Evolutionary conservation across 1,284 basidiomycete species (phyloP).

Genomic region (Psilocybe mexicana): DNA sequence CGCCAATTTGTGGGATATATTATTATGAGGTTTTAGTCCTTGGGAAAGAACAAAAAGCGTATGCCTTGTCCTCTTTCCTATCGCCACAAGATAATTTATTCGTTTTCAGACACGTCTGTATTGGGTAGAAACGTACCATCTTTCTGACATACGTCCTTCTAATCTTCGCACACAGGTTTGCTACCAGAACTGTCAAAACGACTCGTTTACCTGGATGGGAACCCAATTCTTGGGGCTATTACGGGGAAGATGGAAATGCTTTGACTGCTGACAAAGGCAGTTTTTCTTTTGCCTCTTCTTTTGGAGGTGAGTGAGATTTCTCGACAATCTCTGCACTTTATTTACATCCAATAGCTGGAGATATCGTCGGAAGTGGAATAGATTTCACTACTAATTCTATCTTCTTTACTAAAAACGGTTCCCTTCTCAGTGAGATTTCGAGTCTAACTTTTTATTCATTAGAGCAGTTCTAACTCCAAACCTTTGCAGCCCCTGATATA

Average conservation of each 20-base stretch:
- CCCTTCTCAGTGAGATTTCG: slow-evolving; percentile 61
- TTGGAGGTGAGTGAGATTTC: slow-evolving; percentile 52
- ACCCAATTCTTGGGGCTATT: slow-evolving; percentile 88
- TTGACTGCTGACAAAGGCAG: slow-evolving; percentile 78
- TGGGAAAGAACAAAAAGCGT: slow-evolving; percentile 80
- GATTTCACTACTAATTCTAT: slow-evolving; percentile 78
- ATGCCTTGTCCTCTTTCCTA: slow-evolving; percentile 25
- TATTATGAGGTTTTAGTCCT: slow-evolving; percentile 89
- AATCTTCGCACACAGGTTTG: slow-evolving; percentile 39
- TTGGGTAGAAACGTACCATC: slow-evolving; percentile 49
- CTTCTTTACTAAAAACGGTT: slow-evolving; percentile 91
- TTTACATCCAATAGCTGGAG: slow-evolving; percentile 58
- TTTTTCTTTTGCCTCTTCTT: slow-evolving; percentile 72
- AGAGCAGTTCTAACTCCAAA: neutral
- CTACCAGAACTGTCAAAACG: slow-evolving; percentile 56
- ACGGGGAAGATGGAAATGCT: slow-evolving; percentile 87
- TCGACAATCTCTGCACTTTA: slow-evolving; percentile 1
- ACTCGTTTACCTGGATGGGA: slow-evolving; percentile 90
- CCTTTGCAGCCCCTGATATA: neutral
- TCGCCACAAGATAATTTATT: slow-evolving; percentile 10
- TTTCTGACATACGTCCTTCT: slow-evolving; percentile 12
- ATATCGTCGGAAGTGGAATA: slow-evolving; percentile 87
- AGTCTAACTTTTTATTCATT: neutral
- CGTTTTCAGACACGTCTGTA: slow-evolving; percentile 68
- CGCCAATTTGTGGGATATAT: slow-evolving; percentile 82